Evolutionary conservation across 1,284 basidiomycete species (phyloP).

Genomic region (Ganoderma lucidum): DNA sequence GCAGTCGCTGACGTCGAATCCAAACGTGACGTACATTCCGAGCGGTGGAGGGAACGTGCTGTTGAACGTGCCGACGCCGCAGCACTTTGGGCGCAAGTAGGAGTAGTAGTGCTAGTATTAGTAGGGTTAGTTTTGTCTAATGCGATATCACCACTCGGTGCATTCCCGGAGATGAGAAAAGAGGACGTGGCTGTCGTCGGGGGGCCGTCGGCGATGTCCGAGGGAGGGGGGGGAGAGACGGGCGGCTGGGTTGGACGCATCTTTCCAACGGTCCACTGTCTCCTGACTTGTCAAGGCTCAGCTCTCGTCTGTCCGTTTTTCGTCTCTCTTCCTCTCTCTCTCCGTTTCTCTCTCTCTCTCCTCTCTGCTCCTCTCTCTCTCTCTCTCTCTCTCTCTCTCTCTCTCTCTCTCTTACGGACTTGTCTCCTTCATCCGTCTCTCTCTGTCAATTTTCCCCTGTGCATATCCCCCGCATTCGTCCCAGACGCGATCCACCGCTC

Average conservation of each 20-base stretch:
- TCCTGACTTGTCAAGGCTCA: slow-evolving; percentile 43
- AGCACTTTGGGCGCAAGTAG: slow-evolving; percentile 50
- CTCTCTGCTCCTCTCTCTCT: slow-evolving; percentile 39
- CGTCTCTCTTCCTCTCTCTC: slow-evolving; percentile 48
- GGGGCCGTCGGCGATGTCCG: slow-evolving; percentile 41
- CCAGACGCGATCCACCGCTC: slow-evolving; percentile 34
- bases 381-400: slow-evolving; percentile 51
- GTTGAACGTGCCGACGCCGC: slow-evolving; percentile 74
- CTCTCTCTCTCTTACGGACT: slow-evolving; percentile 49
- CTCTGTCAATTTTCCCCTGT: slow-evolving; percentile 42
- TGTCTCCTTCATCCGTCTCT: slow-evolving; percentile 51
- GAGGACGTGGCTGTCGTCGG: not conserved
- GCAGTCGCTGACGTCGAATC: slow-evolving; percentile 78
- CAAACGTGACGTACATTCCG: slow-evolving; percentile 91
- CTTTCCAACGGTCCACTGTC: slow-evolving; percentile 39
- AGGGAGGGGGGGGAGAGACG: slow-evolving; percentile 25
- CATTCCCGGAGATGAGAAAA: not conserved
- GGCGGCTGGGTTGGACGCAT: slow-evolving; percentile 24
- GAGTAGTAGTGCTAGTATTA: not conserved
- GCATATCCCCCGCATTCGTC: slow-evolving; percentile 39
- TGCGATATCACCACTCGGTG: slow-evolving; percentile 12
- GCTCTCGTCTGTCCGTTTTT: slow-evolving; percentile 50
- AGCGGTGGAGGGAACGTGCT: slow-evolving; percentile 82
- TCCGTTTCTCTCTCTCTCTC: slow-evolving; percentile 47
- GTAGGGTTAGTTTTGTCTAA: slow-evolving; percentile 1